These are phyloP conservation scores for Diaporthe velutina DNA, from an alignment of 2,329 filamentous ascomycete genomes.

Conservation along the genomic window DNA sequence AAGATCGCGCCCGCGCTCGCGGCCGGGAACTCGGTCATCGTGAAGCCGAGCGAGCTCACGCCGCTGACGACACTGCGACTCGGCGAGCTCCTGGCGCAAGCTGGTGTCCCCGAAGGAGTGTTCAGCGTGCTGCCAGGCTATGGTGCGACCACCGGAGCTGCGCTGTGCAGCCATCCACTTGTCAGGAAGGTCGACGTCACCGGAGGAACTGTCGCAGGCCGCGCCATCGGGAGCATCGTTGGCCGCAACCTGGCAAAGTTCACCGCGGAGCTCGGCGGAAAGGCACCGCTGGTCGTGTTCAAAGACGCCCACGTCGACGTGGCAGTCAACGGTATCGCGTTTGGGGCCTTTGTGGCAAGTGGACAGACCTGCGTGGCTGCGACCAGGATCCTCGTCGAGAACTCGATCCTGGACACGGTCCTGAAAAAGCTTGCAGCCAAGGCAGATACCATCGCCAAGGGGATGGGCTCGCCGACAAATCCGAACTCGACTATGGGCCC, in stretches of 20 bases:
- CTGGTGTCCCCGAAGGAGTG: conserved; percentile 79
- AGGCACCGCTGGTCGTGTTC: conserved; percentile 78
- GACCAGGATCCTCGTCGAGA: conserved; percentile 81
- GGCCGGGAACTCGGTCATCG: conserved; percentile 69
- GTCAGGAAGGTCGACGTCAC: conserved; percentile 80
- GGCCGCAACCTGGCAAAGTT: conserved; percentile 77
- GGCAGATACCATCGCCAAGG: conserved; percentile 64
- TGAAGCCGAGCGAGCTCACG: conserved; percentile 74
- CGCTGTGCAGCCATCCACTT: conserved; percentile 64
- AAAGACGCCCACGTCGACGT: conserved; percentile 73
- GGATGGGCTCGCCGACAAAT: conserved; percentile 70
- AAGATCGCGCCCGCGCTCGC: conserved; percentile 73
- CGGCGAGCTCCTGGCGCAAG: conserved; percentile 71
- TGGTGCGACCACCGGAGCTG: conserved; percentile 64
- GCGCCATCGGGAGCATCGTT: conserved; percentile 75
- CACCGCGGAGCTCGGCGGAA: conserved; percentile 79
- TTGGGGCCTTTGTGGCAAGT: conserved; percentile 67
- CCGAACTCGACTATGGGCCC: conserved; percentile 73
- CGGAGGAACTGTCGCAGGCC: conserved; percentile 78
- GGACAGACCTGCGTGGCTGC: conserved; percentile 76
- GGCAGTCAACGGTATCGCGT: conserved; percentile 77
- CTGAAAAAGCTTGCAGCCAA: conserved; percentile 74
- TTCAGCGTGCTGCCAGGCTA: conserved; percentile 72
- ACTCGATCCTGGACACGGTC: conserved; percentile 74
- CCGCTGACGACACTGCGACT: conserved; percentile 72